Evolutionary conservation across 2,329 filamentous ascomycete genomes (phyloP).

Genomic region (Lasiodiplodia sp.): DNA sequence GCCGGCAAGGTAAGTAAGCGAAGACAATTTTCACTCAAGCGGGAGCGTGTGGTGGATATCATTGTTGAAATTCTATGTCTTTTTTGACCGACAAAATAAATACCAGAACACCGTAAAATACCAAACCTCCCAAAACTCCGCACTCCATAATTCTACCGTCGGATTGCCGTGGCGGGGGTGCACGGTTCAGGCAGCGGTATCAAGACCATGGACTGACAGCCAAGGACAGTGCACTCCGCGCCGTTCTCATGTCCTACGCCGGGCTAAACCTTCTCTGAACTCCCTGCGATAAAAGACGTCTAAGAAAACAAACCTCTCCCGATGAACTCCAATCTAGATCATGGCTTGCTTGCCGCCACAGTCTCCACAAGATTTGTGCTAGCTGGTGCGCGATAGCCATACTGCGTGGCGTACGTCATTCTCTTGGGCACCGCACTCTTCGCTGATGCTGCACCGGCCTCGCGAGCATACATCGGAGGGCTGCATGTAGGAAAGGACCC

Average conservation of each 20-base stretch:
- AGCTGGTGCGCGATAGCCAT: not conserved
- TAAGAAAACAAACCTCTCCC: no score
- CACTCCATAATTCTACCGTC: not conserved
- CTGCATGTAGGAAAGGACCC: slow-evolving; percentile 9
- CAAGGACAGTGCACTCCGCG: slow-evolving; percentile 3
- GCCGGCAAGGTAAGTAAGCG: not conserved
- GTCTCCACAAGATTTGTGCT: not conserved
- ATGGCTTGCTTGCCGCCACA: not conserved
- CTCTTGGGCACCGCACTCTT: slow-evolving; percentile 1
- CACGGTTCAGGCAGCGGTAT: slow-evolving; percentile 22
- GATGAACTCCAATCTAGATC: not conserved
- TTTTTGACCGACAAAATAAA: not conserved
- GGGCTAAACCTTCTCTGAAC: not conserved
- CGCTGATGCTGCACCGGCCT: not conserved
- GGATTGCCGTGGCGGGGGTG: slow-evolving; percentile 8
- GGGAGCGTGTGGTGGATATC: not conserved
- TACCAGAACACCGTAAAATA: not conserved
- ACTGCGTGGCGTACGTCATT: slow-evolving; percentile 3
- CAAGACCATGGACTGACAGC: not conserved
- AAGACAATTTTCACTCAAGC: not conserved
- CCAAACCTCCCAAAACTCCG: not conserved
- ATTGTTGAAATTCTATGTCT: not conserved
- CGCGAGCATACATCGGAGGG: slow-evolving; percentile 6
- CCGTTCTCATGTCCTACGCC: not conserved
- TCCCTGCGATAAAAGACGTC: not conserved